phyloP scores from a whole-genome alignment of 805 yeast genomes.

The Candida succiphila region DNA sequence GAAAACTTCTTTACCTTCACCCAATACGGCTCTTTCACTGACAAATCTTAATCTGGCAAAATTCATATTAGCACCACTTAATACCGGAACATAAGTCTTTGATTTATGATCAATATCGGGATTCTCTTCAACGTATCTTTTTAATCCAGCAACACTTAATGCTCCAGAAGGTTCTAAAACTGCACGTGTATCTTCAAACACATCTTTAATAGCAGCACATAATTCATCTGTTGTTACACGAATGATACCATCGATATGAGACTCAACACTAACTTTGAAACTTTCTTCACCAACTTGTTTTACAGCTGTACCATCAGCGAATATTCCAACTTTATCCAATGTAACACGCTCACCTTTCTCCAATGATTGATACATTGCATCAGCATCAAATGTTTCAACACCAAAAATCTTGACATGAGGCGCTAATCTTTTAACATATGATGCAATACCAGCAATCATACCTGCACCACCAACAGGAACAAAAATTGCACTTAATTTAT shows the following conservation, averaged over 20 bases:
- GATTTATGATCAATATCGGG: slow-evolving; percentile 63
- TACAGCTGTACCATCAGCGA: slow-evolving; percentile 99
- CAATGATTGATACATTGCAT: slow-evolving; percentile 75
- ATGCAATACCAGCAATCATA: slow-evolving; percentile 79
- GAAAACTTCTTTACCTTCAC: slow-evolving; percentile 95
- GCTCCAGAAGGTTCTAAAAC: slow-evolving; percentile 98
- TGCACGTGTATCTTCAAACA: slow-evolving; percentile 91
- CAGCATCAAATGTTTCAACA: slow-evolving; percentile 93
- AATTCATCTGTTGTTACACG: slow-evolving; percentile 86
- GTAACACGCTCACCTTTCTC: slow-evolving; percentile 41
- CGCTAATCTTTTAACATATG: slow-evolving; percentile 87
- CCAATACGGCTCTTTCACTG: slow-evolving; percentile 94
- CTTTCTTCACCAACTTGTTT: slow-evolving; percentile 85
- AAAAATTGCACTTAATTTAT: slow-evolving; percentile 76
- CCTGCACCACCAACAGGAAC: slow-evolving; percentile 98
- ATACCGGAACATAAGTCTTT: slow-evolving; percentile 70
- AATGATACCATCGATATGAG: slow-evolving; percentile 78
- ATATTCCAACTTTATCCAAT: slow-evolving; percentile 76
- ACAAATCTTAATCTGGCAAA: slow-evolving; percentile 94
- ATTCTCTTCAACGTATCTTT: slow-evolving; percentile 60
- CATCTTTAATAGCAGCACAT: slow-evolving; percentile 92
- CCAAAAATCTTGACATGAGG: slow-evolving; percentile 97
- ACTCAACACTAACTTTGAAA: slow-evolving; percentile 65
- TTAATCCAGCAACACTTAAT: slow-evolving; percentile 88
- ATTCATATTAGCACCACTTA: slow-evolving; percentile 98